Evolutionary conservation across 2,329 filamentous ascomycete species (phyloP), one percentile per base, ranked within the genome.

Genomic region (Colletotrichum sojae): DNA sequence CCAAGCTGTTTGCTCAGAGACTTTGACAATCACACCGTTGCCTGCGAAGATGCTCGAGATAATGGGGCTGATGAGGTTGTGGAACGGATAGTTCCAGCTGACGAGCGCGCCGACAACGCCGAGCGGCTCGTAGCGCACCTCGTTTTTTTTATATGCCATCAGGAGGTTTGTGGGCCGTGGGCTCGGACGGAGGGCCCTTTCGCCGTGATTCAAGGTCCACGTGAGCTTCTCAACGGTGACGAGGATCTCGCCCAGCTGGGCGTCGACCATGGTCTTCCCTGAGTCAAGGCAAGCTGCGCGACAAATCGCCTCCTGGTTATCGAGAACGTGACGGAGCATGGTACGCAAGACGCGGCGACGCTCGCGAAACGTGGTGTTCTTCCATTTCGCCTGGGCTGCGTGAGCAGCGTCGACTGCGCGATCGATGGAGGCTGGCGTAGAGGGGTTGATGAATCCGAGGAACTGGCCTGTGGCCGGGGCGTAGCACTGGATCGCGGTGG

Each of bases 41-140:
- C 96, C 96, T 15, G 95, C 88, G 78, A 98, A 98, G 58, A 98
- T 87, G 16, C 93, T 91, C 73, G 93, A 95, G 77, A 98, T 97
- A 73, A 98, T 88, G 15, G 95, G 96, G 0, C 93, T 94, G 54
- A 98, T 89, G 71, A 98, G 86, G 81, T 99, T 99, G 83, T 99
- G 96, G 81, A 98, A 97, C 52, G 94, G 91, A 78, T 94, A 98
- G 83, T 99, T 99, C 96, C 96, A 99, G 77, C 93, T 96, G 51
- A 99, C 94, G 60, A 95, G 91, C 18, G 96, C 95, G 12, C 94
- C 92, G 6, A 99, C 93, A 43, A 99, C 94, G 16, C 96, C 96
- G 20, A 98, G 84, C 15, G 96, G 95, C 81, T 99, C 95, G 80
- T 97, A 99, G 57, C 88, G 84, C 31, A 99, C 94, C 71, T 91